Percentiles rank a stretch among this genome's conserved stretches.
Conservation (phyloP, 768 basidiomycete genomes). For the Cytidiella melzeri region DNA sequence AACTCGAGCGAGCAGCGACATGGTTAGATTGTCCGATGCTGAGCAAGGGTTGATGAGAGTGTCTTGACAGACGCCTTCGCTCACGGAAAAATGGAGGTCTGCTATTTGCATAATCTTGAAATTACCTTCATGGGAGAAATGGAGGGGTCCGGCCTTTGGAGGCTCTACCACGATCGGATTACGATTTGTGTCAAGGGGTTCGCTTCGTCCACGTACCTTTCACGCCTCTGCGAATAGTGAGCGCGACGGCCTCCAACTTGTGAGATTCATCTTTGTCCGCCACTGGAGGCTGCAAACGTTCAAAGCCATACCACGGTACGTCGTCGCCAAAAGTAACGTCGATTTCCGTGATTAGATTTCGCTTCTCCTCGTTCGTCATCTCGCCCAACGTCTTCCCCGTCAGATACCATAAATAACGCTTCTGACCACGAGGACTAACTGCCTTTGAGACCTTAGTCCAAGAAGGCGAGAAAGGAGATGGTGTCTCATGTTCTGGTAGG, state of each 20-base stretch:
- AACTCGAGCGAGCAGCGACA: slow-evolving; percentile 59
- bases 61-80: slow-evolving; percentile 72
- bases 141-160: slow-evolving; percentile 70
- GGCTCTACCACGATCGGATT: slow-evolving; percentile 43
- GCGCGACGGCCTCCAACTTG: slow-evolving; percentile 45
- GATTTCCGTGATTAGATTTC: slow-evolving; percentile 78
- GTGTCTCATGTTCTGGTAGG: slow-evolving; percentile 49
- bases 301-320: slow-evolving; percentile 81
- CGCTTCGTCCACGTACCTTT: slow-evolving; percentile 53
- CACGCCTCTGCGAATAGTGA: slow-evolving; percentile 70
- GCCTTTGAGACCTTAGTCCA: slow-evolving; percentile 59
- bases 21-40: slow-evolving; percentile 74
- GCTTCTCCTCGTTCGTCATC: slow-evolving; percentile 51
- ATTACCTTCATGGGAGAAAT: slow-evolving; percentile 76
- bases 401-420: slow-evolving; percentile 77
- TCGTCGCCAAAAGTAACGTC: slow-evolving; percentile 87
- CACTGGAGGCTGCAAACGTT: slow-evolving; percentile 60
- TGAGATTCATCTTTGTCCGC: slow-evolving; percentile 34
- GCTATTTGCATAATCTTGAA: slow-evolving; percentile 91
- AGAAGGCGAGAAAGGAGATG: slow-evolving; percentile 35
- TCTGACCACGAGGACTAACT: slow-evolving; percentile 34
- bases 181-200: too few species aligned
- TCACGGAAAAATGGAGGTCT: slow-evolving; percentile 89
- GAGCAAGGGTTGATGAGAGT: slow-evolving; percentile 45
- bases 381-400: slow-evolving; percentile 56